A percentile compares a stretch with the other conserved stretches of the same genome.
Evolutionary conservation across 306 rosid species (phyloP).

Genomic region (Dryas alaskensis): DNA sequence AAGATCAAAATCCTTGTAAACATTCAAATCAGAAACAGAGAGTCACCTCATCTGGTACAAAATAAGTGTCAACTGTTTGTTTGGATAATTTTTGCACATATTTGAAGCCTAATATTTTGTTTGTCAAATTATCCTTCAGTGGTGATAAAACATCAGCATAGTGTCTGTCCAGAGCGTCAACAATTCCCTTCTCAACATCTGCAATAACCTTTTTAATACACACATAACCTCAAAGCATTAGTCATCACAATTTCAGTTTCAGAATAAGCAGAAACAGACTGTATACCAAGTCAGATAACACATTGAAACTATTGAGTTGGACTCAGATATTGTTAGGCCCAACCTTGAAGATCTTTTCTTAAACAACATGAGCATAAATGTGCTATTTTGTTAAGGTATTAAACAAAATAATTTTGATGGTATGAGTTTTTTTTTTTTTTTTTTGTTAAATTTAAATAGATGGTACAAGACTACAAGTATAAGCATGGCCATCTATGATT

Average conservation of each 20-base stretch:
- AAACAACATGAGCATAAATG: too few species aligned
- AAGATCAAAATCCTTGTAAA: not conserved
- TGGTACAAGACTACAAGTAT: too few species aligned
- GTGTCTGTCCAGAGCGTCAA: slow-evolving; percentile 33
- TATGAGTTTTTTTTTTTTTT: too few species aligned
- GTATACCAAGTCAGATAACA: not conserved
- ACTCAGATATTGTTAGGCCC: too few species aligned
- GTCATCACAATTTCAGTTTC: slow-evolving; percentile 6
- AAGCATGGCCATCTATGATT: too few species aligned
- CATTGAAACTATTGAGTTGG: not conserved
- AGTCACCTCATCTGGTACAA: slow-evolving; percentile 32
- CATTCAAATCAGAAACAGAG: not conserved
- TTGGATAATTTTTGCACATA: slow-evolving; percentile 34
- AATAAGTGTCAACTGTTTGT: slow-evolving; percentile 22
- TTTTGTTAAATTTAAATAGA: too few species aligned
- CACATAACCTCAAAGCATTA: not conserved
- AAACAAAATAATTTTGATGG: too few species aligned
- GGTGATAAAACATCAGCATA: slow-evolving; percentile 31
- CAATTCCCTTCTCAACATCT: slow-evolving; percentile 35
- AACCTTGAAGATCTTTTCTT: not conserved
- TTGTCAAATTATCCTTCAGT: slow-evolving; percentile 29
- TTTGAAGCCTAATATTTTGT: slow-evolving; percentile 37
- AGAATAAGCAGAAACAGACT: not conserved
- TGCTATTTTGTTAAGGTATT: too few species aligned
- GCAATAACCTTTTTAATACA: slow-evolving; percentile 25